These are phyloP conservation scores for Furcasterigmium furcatum DNA, from an alignment of 2,329 filamentous ascomycete species.

Conservation along the genomic window DNA sequence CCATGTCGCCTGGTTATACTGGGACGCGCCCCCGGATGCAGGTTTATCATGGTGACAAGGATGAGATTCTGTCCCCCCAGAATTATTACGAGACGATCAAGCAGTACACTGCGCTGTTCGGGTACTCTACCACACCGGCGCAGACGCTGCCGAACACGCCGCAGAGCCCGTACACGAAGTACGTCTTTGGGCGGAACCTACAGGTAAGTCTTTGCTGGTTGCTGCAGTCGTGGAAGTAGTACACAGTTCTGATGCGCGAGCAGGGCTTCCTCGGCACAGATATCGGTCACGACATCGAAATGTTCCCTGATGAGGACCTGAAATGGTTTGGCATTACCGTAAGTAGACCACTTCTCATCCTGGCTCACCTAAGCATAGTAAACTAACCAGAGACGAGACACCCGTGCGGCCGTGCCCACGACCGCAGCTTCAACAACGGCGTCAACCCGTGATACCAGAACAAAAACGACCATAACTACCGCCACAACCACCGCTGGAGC, in stretches of 20 bases:
- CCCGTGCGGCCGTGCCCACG: background rate
- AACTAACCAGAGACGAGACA: background rate
- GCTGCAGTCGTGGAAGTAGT: too few species aligned
- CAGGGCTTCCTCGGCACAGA: constrained; percentile 10
- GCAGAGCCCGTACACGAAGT: constrained; percentile 33
- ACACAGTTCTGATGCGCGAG: too few species aligned
- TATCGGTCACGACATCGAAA: constrained; percentile 10
- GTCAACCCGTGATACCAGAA: too few species aligned
- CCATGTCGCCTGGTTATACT: constrained; percentile 50
- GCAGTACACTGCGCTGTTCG: constrained; percentile 51
- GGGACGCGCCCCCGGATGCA: constrained; percentile 51
- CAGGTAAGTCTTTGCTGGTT: constrained; percentile 1
- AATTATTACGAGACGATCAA: constrained; percentile 57
- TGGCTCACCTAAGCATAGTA: too few species aligned
- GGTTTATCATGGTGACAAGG: constrained; percentile 53
- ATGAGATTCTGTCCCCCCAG: constrained; percentile 44
- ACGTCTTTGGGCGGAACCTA: constrained; percentile 30
- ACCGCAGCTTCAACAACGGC: too few species aligned
- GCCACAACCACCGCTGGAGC: too few species aligned
- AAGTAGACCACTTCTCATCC: too few species aligned
- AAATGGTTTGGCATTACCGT: constrained; percentile 12
- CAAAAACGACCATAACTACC: too few species aligned
- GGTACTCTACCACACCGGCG: constrained; percentile 27
- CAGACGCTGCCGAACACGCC: constrained; percentile 27
- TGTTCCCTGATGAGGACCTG: constrained; percentile 12